Percentiles rank a stretch among this genome's conserved stretches.
phyloP scores from a whole-genome alignment of 306 rosid genomes.

The Quercus aquifolioides region DNA sequence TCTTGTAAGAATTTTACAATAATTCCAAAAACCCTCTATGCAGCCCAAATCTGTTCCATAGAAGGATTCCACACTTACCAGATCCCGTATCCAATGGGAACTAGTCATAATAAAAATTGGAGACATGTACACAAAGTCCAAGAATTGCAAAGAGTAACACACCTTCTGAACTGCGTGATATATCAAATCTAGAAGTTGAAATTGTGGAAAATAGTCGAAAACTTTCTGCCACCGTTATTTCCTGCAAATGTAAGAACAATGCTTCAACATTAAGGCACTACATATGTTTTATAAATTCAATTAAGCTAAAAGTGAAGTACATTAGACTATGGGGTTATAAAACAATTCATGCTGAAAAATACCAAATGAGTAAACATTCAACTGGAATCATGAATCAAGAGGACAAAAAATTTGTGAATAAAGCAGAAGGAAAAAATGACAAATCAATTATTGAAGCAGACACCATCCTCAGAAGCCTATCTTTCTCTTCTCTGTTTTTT shows the following conservation, averaged over 20 bases:
- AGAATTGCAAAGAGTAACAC: background rate
- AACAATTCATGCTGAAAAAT: background rate
- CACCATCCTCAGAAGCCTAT: background rate
- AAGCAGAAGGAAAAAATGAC: background rate
- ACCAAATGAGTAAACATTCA: background rate
- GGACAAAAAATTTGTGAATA: background rate
- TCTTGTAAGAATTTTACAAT: background rate
- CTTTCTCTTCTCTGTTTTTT: background rate
- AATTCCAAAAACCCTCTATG: background rate
- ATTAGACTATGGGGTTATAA: background rate
- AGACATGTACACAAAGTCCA: background rate
- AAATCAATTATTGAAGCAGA: background rate
- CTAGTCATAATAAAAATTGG: background rate
- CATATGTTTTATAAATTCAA: background rate
- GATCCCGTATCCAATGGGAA: background rate
- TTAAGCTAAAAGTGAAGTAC: background rate
- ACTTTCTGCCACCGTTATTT: conserved; percentile 69
- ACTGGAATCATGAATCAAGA: background rate
- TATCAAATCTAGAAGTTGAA: conserved; percentile 52
- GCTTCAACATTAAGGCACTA: background rate
- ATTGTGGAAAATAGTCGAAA: conserved; percentile 80
- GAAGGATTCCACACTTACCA: background rate
- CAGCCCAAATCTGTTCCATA: background rate
- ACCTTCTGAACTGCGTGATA: conserved; percentile 52
- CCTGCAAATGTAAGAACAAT: conserved; percentile 44